phyloP scores from a whole-genome alignment of 805 yeast genomes.

The Candida rishiriensis region DNA sequence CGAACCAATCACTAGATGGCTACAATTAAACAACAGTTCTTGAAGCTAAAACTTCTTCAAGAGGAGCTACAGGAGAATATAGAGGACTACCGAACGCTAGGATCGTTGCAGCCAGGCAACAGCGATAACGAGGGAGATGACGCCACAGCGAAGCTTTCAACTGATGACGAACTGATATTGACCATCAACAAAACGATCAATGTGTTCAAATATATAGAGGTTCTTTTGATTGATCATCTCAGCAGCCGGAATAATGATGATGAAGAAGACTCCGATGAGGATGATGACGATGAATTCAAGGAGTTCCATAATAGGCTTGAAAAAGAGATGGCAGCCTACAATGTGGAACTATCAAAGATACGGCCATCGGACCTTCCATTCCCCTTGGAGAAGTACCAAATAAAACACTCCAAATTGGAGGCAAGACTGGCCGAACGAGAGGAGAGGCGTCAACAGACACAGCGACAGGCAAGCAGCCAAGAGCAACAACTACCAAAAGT shows the following conservation, averaged over 20 bases:
- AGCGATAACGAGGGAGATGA: neutral
- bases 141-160: neutral
- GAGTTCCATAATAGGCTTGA: neutral
- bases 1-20: neutral
- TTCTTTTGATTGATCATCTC: conserved; percentile 12
- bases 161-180: conserved; percentile 11
- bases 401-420: neutral
- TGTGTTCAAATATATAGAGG: conserved; percentile 12
- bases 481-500: neutral
- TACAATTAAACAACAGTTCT: conserved; percentile 15
- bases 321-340: neutral
- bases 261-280: neutral
- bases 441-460: neutral
- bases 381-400: neutral
- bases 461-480: neutral
- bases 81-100: conserved; percentile 15
- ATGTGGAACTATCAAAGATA: neutral
- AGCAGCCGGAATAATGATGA: neutral
- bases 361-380: neutral
- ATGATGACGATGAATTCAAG: neutral
- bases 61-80: conserved; percentile 14
- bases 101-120: conserved; percentile 2
- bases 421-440: neutral
- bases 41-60: conserved; percentile 13
- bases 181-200: conserved; percentile 9